Evolutionary conservation across 2,329 filamentous ascomycete species (phyloP).

Genomic region (Sclerotinia sclerotiorum): DNA sequence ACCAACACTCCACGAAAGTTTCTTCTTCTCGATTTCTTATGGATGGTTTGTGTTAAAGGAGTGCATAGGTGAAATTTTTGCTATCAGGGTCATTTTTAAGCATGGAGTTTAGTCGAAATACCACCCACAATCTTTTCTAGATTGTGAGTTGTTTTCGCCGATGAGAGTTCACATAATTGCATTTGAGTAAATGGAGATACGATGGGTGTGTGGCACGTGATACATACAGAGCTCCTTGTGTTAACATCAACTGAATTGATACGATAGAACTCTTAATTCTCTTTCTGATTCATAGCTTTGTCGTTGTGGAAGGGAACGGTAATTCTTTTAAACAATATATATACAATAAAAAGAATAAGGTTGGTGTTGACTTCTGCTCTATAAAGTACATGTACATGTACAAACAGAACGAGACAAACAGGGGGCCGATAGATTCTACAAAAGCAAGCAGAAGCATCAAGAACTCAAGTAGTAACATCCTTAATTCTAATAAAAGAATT

Average conservation of each 20-base stretch:
- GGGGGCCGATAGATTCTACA: too few species aligned
- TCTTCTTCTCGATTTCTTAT: conserved; percentile 33
- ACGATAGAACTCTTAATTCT: neutral
- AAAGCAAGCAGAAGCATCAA: too few species aligned
- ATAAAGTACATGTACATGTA: neutral
- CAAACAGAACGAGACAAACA: neutral
- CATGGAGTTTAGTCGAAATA: conserved; percentile 17
- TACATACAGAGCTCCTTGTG: neutral
- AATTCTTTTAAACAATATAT: neutral
- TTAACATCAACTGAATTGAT: neutral
- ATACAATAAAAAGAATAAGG: too few species aligned
- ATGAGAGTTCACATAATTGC: neutral
- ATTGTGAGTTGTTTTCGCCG: neutral
- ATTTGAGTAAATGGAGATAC: conserved; percentile 4
- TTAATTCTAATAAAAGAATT: too few species aligned
- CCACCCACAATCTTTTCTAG: neutral
- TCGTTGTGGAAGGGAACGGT: neutral
- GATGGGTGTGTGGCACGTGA: conserved; percentile 5
- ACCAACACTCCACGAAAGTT: neutral
- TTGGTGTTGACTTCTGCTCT: neutral
- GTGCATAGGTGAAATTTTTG: conserved; percentile 14
- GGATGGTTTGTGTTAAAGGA: conserved; percentile 38
- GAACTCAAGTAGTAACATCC: too few species aligned
- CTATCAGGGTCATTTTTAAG: conserved; percentile 2
- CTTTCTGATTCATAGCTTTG: neutral